Base-by-base conservation (phyloP, 495 filamentous ascomycete species). In the Aspergillus homomorphus region DNA sequence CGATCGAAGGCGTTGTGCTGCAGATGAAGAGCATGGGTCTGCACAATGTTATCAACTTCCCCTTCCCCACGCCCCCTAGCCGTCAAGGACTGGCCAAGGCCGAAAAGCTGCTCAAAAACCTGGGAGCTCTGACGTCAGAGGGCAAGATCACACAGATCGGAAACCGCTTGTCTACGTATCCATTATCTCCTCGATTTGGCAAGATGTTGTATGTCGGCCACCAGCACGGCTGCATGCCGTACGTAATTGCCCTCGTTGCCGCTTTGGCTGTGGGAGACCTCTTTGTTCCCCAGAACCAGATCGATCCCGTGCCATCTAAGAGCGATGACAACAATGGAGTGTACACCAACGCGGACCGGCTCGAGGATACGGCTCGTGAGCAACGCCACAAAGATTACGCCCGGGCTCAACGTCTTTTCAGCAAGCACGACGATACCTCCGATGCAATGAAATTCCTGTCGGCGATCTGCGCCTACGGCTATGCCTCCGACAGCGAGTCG, bases 1-100 rank as follows among this genome's bases (percentile, higher is more conserved):
- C 95, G 16, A 90, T 97, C 44, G 95, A 99, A 70, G 82, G 85
- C 55, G 88, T 97, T 16, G 92, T 98, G 6, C 80, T 99, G 9
- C 92, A 96, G 67, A 87, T 99, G 65, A 98, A 97, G 76, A 86
- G 88, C 60, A 96, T 98, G 91, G 90, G 90, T 56, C 80, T 97
- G 21, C 89, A 92, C 61, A 87, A 92, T 54, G 88, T 98, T 2
- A 84, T 87, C 66, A 96, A 92, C 65, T 99, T 99, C 70, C 95
- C 94, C n/a, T 99, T 98, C 69, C 95, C 95, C 8, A 96, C 95
- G 3, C 86, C 91, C 7, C 95, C 94, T 19, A 89, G 91, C 60
- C 85, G 87, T 15, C 77, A 87, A 58, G 90, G 86, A 59, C 80
- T 99, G 1, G 80, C 82, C 46, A 92, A 89, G 65, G 92, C 95